A percentile compares a stretch with the other conserved stretches of the same genome.
These are phyloP conservation scores for Neocucurbitaria cava DNA, from an alignment of 2,329 filamentous ascomycete species.

Conservation along the genomic window DNA sequence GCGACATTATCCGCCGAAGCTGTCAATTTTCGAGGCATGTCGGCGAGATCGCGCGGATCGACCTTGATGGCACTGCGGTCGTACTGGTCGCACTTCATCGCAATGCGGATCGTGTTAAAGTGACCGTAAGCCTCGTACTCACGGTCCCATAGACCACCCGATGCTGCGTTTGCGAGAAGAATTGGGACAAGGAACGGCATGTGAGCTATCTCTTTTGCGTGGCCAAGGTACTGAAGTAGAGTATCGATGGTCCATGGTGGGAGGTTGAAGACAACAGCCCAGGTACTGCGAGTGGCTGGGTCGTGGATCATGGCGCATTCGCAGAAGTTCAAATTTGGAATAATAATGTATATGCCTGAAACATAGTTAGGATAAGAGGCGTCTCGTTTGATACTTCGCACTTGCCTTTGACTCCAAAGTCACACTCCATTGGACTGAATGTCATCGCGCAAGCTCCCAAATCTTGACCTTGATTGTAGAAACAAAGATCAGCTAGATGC, in stretches of 20 bases:
- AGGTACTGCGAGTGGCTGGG: neutral
- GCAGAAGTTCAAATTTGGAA: neutral
- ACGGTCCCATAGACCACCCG: constrained; percentile 1
- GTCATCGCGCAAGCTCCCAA: constrained; percentile 1
- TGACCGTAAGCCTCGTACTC: constrained; percentile 1
- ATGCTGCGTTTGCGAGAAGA: neutral
- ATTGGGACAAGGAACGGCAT: neutral
- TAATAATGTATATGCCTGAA: neutral
- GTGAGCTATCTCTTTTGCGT: neutral
- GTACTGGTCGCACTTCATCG: constrained; percentile 1
- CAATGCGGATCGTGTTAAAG: neutral
- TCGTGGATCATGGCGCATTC: constrained; percentile 1
- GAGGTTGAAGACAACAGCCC: neutral
- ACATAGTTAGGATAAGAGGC: neutral
- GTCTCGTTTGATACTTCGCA: neutral
- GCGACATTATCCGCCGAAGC: constrained; percentile 1
- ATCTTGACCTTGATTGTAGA: constrained; percentile 2
- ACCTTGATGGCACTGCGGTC: neutral
- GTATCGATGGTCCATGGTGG: neutral
- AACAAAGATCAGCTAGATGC: neutral
- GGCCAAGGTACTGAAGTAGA: constrained; percentile 1
- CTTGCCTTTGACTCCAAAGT: neutral
- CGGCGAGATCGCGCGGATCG: neutral
- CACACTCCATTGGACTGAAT: neutral
- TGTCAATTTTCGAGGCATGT: neutral